These are phyloP conservation scores for Trichosporon sp. DNA, from an alignment of 1,284 basidiomycete genomes.

Conservation along the genomic window DNA sequence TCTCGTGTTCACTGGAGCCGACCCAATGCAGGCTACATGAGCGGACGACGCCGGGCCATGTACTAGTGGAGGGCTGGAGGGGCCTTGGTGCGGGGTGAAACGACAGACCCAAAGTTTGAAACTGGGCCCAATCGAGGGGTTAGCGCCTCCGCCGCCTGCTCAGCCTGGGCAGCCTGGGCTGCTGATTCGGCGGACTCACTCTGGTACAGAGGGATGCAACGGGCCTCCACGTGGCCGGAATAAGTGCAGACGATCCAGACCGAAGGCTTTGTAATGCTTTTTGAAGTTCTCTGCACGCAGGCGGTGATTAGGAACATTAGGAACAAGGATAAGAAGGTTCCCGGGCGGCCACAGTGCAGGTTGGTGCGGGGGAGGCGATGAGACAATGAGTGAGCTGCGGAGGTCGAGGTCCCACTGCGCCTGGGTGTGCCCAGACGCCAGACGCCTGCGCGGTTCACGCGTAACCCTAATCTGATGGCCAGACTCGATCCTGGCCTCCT, in stretches of 20 bases:
- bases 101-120: slow-evolving; percentile 3
- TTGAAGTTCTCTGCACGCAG: not conserved
- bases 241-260: not conserved
- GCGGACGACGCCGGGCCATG: no score
- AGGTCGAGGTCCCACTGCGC: not conserved
- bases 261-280: not conserved
- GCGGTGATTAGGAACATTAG: not conserved
- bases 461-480: no score
- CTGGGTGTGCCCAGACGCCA: not conserved
- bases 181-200: not conserved
- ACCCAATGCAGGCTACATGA: no score
- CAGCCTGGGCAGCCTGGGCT: no score
- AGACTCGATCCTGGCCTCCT: not conserved
- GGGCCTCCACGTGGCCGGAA: not conserved
- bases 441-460: not conserved
- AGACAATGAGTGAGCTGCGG: slow-evolving; percentile 2
- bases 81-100: not conserved
- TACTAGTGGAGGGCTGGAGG: no score
- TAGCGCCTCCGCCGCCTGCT: no score
- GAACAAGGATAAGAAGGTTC: not conserved
- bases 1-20: not conserved
- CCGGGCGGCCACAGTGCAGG: no score
- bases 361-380: not conserved
- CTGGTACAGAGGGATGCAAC: not conserved
- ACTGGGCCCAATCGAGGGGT: not conserved